phyloP scores from a whole-genome alignment of 805 yeast species.

The Kodamaea jinghongensis region DNA sequence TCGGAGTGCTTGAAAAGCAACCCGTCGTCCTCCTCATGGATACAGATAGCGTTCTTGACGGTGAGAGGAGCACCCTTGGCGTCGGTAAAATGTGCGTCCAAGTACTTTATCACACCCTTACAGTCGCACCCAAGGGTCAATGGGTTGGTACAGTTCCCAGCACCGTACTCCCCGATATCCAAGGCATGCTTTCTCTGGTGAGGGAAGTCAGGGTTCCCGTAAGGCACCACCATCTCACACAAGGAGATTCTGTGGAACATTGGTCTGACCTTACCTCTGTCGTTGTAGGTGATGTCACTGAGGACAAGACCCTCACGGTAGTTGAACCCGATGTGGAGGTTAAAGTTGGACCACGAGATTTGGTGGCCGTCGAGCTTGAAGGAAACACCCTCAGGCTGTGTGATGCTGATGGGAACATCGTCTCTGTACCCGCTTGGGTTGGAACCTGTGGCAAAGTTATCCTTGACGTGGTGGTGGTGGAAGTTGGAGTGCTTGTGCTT shows the following conservation, averaged over 20 bases:
- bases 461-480: conserved; percentile 62
- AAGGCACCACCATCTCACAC: conserved; percentile 83
- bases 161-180: conserved; percentile 87
- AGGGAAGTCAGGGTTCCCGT: conserved; percentile 75
- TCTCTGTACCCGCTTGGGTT: conserved; percentile 57
- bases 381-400: conserved; percentile 83
- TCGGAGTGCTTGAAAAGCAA: conserved; percentile 78
- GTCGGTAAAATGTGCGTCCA: conserved; percentile 74
- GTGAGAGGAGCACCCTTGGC: conserved; percentile 68
- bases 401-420: conserved; percentile 62
- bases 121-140: conserved; percentile 79
- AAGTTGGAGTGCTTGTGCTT: conserved; percentile 67
- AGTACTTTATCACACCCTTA: conserved; percentile 79
- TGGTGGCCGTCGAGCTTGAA: conserved; percentile 67
- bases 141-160: conserved; percentile 82
- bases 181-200: conserved; percentile 85
- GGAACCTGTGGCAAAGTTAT: conserved; percentile 51
- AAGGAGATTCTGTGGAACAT: conserved; percentile 76
- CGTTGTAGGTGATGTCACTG: conserved; percentile 70
- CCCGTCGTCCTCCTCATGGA: conserved; percentile 86
- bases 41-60: conserved; percentile 74
- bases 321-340: conserved; percentile 79
- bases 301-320: conserved; percentile 83
- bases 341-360: conserved; percentile 76
- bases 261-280: conserved; percentile 70